Percentiles rank a stretch among this genome's conserved stretches.
These are phyloP conservation scores for Hypomontagnella monticulosa DNA, from an alignment of 495 filamentous ascomycete genomes.

Conservation along the genomic window DNA sequence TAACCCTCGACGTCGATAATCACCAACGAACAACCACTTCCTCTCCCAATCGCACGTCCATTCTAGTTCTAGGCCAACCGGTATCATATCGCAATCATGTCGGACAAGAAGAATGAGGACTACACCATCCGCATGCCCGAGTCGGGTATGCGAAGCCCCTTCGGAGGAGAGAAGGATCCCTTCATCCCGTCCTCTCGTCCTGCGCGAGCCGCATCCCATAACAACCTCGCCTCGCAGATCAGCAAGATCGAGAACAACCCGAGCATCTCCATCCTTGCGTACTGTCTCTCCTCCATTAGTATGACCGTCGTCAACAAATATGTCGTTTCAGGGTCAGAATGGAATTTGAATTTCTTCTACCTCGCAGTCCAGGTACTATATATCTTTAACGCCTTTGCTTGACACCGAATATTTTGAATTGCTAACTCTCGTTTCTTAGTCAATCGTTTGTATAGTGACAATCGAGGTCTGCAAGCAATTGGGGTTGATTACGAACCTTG, in stretches of 20 bases:
- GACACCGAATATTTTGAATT: not conserved
- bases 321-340: slow-evolving; percentile 86
- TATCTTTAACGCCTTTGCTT: not conserved
- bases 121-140: slow-evolving; percentile 76
- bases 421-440: slow-evolving; percentile 62
- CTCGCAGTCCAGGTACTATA: slow-evolving; percentile 85
- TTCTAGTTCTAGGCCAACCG: slow-evolving; percentile 70
- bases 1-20: slow-evolving; percentile 38
- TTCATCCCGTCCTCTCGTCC: slow-evolving; percentile 50
- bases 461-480: slow-evolving; percentile 85
- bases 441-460: slow-evolving; percentile 87
- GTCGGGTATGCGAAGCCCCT: slow-evolving; percentile 49
- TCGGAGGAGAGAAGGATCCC: slow-evolving; percentile 65
- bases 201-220: slow-evolving; percentile 34
- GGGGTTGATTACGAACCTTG: slow-evolving; percentile 87
- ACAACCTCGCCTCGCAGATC: slow-evolving; percentile 33
- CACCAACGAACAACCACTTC: slow-evolving; percentile 24
- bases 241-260: slow-evolving; percentile 74
- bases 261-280: slow-evolving; percentile 81
- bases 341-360: slow-evolving; percentile 97
- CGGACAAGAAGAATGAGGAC: slow-evolving; percentile 87
- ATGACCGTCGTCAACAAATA: slow-evolving; percentile 99
- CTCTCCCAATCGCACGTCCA: slow-evolving; percentile 4
- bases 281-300: slow-evolving; percentile 93
- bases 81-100: slow-evolving; percentile 47